Evolutionary conservation across 176 grass and related monocot species (phyloP), one percentile per base, ranked within the genome.

Genomic region (Tillandsia leiboldiana): DNA sequence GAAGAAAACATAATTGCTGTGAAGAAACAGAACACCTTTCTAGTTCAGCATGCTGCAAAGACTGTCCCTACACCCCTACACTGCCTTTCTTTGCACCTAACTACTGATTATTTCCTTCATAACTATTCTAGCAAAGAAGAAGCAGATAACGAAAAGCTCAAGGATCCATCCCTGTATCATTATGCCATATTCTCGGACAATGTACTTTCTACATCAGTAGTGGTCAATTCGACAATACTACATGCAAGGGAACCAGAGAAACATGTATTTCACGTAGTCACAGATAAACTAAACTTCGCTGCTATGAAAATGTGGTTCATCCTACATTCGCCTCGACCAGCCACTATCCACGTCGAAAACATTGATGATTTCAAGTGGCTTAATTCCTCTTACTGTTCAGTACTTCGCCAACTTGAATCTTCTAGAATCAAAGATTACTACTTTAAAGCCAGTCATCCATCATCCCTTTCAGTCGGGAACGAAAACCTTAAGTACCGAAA

Each of bases 111-210:
- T 28, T 78, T 85, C 72, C 79, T 83, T 51, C 78, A 50, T 64
- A 80, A 87, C 80, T 72, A 69, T 65, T 54, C 11, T 49, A 59
- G 28, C 51, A 68, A 77, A 80, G 85, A 78, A 27, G 51, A 75
- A 79, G 78, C 83, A 71, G 42, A 87, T 29, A 84, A 85, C 48
- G 68, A 61, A 23, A 97, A 97, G 70, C 93, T 87, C 51, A 86
- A 92, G 72, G 86, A 97, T 75, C 53, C 49, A 53, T 90, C 82
- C 47, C 86, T 97, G 53, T 97, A 92, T 48, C 93, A 97, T 70
- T 97, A 97, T 77, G 93, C 89, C 76, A 80, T 97, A 78, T 97
- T 97, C 79, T 97, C 93, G 68, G 89, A 97, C 71, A 92, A 92
- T 79, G 89, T 97, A 10, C 86, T 97, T 69, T 88, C 89, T 51